phyloP scores from a whole-genome alignment of 352 stramenopile genomes.

The Pythium brassicae region DNA sequence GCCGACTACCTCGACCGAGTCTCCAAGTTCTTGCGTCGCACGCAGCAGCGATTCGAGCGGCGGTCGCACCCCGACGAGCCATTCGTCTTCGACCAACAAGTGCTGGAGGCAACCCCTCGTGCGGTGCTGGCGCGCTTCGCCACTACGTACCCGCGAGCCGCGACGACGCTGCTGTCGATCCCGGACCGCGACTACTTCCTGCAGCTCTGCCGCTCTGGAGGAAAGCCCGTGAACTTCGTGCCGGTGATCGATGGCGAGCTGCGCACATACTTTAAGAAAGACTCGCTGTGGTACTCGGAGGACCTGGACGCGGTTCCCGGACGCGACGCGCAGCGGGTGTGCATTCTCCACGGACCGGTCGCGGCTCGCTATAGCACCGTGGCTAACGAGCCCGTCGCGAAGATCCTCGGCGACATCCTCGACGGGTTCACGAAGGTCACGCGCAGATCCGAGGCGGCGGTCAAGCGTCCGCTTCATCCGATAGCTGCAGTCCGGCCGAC shows the following conservation, averaged over 20 bases:
- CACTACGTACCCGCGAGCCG: conserved; percentile 41
- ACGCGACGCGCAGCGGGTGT: conserved; percentile 74
- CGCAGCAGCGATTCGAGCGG: conserved; percentile 59
- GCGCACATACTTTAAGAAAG: conserved; percentile 81
- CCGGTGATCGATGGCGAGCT: conserved; percentile 80
- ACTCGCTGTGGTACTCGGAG: conserved; percentile 89
- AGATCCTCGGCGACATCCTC: conserved; percentile 70
- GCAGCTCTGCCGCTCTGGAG: conserved; percentile 69
- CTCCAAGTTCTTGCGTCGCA: conserved; percentile 64
- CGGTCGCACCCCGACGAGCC: conserved; percentile 9
- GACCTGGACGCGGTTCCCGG: conserved; percentile 78
- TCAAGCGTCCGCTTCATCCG: not conserved
- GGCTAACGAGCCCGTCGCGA: conserved; percentile 67
- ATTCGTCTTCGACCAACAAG: conserved; percentile 35
- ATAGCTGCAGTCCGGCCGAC: conserved; percentile 8
- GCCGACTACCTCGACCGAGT: conserved; percentile 66
- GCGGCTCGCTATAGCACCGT: conserved; percentile 77
- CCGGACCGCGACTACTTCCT: conserved; percentile 82
- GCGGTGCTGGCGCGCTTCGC: conserved; percentile 42
- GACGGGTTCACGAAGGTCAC: conserved; percentile 52
- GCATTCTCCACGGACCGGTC: conserved; percentile 80
- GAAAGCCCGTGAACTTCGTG: conserved; percentile 88
- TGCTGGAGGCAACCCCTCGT: conserved; percentile 38
- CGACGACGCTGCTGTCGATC: conserved; percentile 60
- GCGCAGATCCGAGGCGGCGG: conserved; percentile 16